A percentile compares a stretch with the other conserved stretches of the same genome.
Evolutionary conservation across 1,284 basidiomycete species (phyloP).

Genomic region (Peniophora sp.): DNA sequence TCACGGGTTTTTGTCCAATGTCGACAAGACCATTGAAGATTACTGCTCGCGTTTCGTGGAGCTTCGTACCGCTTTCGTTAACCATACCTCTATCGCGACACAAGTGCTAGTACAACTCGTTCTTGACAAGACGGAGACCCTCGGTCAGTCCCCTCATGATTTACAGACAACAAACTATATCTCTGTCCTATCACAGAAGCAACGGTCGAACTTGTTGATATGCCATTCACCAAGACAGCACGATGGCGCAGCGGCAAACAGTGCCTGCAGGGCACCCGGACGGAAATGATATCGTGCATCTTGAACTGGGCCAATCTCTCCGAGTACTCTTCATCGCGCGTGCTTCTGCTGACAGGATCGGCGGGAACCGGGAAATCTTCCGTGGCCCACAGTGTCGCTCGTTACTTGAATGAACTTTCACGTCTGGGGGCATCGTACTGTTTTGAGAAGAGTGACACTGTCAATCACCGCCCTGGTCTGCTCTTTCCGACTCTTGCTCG

Average conservation of each 20-base stretch:
- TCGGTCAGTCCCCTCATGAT: no score
- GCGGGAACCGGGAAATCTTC: slow-evolving; percentile 12
- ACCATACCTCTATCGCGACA: no score
- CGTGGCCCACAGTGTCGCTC: slow-evolving; percentile 10
- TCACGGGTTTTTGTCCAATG: no score
- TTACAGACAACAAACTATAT: no score
- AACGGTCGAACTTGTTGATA: slow-evolving; percentile 6
- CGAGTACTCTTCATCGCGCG: not conserved
- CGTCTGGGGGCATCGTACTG: slow-evolving; percentile 12
- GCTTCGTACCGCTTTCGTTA: no score
- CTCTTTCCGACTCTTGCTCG: not conserved
- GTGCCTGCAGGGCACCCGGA: slow-evolving; percentile 12
- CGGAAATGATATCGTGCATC: slow-evolving; percentile 4
- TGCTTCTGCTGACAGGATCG: slow-evolving; percentile 9
- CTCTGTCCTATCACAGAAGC: no score
- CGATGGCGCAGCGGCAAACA: slow-evolving; percentile 4
- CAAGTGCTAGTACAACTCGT: no score
- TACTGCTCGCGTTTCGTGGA: no score
- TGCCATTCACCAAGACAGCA: slow-evolving; percentile 13
- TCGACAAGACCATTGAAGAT: no score
- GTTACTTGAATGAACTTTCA: not conserved
- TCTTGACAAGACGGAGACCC: no score
- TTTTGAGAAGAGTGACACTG: slow-evolving; percentile 6
- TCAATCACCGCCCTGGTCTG: not conserved
- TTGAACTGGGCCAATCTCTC: slow-evolving; percentile 6